Percentiles rank a stretch among this genome's conserved stretches.
Conservation (phyloP, 352 stramenopile genomes). For the Peronospora belbahrii region DNA sequence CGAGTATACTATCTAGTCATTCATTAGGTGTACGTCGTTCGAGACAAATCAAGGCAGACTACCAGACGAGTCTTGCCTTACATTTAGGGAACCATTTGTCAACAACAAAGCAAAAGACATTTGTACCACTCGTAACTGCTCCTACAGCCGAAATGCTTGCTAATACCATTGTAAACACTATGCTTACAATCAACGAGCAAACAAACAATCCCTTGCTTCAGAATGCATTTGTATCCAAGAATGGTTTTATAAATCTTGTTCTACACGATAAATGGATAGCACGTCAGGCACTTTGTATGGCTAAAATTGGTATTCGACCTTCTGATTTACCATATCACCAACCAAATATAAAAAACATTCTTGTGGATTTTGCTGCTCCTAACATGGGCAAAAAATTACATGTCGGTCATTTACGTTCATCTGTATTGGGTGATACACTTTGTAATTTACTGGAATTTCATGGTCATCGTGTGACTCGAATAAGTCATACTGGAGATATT, state of each 20-base stretch:
- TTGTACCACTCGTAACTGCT: neutral
- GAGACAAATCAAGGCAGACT: slow-evolving; percentile 53
- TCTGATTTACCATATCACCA: slow-evolving; percentile 8
- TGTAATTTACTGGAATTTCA: slow-evolving; percentile 78
- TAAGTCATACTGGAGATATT: slow-evolving; percentile 76
- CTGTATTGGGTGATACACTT: slow-evolving; percentile 72
- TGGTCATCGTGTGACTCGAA: slow-evolving; percentile 53
- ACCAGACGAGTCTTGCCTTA: slow-evolving; percentile 66
- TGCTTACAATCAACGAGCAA: slow-evolving; percentile 7
- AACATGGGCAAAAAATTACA: slow-evolving; percentile 86
- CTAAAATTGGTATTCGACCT: slow-evolving; percentile 38
- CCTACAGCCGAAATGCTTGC: slow-evolving; percentile 35
- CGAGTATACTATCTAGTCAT: too few species aligned
- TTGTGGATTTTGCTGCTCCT: slow-evolving; percentile 77
- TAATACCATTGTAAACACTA: slow-evolving; percentile 23
- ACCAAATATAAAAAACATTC: slow-evolving; percentile 32
- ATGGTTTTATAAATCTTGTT: slow-evolving; percentile 77
- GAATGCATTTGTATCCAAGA: slow-evolving; percentile 49
- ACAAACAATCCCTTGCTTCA: slow-evolving; percentile 13
- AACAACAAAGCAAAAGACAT: slow-evolving; percentile 1
- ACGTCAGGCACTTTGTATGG: slow-evolving; percentile 47
- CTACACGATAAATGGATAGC: slow-evolving; percentile 67
- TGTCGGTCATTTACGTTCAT: slow-evolving; percentile 74
- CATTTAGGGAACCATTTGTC: slow-evolving; percentile 35
- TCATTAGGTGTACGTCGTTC: slow-evolving; percentile 61